Evolutionary conservation across 257 asterid genomes (phyloP).

Genomic region (Solanum appendiculatum): DNA sequence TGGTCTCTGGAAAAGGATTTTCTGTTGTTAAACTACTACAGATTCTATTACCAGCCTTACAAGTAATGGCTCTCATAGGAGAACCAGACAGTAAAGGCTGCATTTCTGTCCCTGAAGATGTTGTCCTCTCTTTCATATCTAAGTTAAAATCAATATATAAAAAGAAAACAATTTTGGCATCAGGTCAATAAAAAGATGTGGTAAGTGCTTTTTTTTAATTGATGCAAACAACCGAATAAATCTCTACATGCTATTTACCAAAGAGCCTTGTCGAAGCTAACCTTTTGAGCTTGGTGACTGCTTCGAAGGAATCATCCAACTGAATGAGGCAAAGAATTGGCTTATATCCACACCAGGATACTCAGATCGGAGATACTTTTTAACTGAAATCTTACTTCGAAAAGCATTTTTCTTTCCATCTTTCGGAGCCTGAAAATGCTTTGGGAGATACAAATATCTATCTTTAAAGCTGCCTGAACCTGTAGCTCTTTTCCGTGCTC

Average conservation of each 20-base stretch:
- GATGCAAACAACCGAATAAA: not conserved
- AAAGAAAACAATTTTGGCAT: not conserved
- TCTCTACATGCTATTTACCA: not conserved
- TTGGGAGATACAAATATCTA: constrained; percentile 52
- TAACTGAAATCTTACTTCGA: constrained; percentile 48
- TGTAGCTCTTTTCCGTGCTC: constrained; percentile 41
- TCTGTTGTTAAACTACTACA: constrained; percentile 43
- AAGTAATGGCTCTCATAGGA: constrained; percentile 8
- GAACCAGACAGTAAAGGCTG: not conserved
- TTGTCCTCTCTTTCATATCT: not conserved
- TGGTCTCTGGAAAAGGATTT: constrained; percentile 21
- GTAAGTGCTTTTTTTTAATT: not conserved
- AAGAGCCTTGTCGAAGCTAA: constrained; percentile 4
- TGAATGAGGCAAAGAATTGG: constrained; percentile 60
- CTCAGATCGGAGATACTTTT: constrained; percentile 31
- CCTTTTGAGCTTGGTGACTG: constrained; percentile 20
- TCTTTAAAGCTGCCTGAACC: constrained; percentile 39
- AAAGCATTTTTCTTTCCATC: constrained; percentile 17
- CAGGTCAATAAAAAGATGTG: not conserved
- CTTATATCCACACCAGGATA: constrained; percentile 44
- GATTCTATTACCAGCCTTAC: constrained; percentile 46
- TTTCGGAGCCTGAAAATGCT: constrained; percentile 1
- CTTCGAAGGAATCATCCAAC: constrained; percentile 69
- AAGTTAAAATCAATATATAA: not conserved
- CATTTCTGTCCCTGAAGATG: not conserved